Conservation (phyloP, 495 filamentous ascomycete genomes). For the Aspergillus leporis region DNA sequence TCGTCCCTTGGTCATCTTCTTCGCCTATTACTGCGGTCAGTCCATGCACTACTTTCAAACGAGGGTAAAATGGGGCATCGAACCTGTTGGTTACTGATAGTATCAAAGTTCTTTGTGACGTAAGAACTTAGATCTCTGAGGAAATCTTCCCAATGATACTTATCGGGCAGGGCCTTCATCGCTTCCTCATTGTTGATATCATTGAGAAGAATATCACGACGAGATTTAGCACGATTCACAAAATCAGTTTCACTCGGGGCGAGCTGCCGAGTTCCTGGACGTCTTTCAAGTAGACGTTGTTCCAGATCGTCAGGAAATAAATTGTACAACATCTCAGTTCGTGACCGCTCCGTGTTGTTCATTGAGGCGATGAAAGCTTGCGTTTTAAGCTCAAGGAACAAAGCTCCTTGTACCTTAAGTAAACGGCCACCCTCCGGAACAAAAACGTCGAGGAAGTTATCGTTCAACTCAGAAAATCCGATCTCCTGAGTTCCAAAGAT, state of each 20-base stretch:
- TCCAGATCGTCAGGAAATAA: constrained; percentile 74
- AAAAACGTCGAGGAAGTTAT: constrained; percentile 82
- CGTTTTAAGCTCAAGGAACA: constrained; percentile 84
- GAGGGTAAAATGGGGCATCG: constrained; percentile 1
- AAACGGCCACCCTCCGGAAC: constrained; percentile 73
- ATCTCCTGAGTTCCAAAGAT: constrained; percentile 84
- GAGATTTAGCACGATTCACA: constrained; percentile 59
- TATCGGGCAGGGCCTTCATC: constrained; percentile 64
- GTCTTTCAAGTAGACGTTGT: constrained; percentile 60
- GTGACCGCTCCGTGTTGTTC: constrained; percentile 60
- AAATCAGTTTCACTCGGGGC: constrained; percentile 76
- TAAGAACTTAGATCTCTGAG: constrained; percentile 71
- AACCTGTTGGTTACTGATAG: constrained; percentile 57
- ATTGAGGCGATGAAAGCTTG: constrained; percentile 79
- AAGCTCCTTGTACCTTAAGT: constrained; percentile 65
- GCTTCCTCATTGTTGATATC: constrained; percentile 62
- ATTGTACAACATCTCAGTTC: constrained; percentile 67
- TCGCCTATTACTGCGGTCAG: constrained; percentile 36
- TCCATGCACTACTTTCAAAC: not conserved
- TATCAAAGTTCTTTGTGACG: constrained; percentile 71
- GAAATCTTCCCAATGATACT: constrained; percentile 81
- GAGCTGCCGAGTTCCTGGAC: constrained; percentile 63
- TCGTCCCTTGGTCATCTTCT: constrained; percentile 46
- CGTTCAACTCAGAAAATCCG: constrained; percentile 77
- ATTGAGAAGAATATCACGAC: constrained; percentile 66